A percentile compares a stretch with the other conserved stretches of the same genome.
phyloP scores from a whole-genome alignment of 2,329 filamentous ascomycete genomes.

The Talaromyces sp. region DNA sequence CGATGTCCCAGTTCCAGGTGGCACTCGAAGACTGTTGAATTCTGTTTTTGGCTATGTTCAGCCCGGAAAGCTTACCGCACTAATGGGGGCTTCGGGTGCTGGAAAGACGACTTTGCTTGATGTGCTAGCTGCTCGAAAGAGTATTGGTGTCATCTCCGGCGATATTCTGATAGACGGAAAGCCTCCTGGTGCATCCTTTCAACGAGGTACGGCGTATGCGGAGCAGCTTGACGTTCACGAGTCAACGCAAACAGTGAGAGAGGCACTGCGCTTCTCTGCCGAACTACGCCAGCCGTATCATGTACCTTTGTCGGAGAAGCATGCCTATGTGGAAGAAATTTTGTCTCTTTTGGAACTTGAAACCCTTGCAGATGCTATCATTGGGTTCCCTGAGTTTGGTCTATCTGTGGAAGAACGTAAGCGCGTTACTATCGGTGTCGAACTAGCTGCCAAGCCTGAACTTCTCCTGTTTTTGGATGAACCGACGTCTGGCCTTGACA shows the following conservation, averaged over 20 bases:
- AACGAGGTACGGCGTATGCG: conserved; percentile 59
- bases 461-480: conserved; percentile 63
- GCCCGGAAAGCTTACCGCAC: conserved; percentile 45
- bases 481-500: conserved; percentile 54
- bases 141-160: conserved; percentile 59
- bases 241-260: conserved; percentile 57
- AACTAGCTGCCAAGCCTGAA: conserved; percentile 38
- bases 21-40: conserved; percentile 40
- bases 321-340: conserved; percentile 61
- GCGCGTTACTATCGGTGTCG: conserved; percentile 34
- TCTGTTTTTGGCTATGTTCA: conserved; percentile 46
- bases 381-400: conserved; percentile 56
- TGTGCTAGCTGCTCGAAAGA: conserved; percentile 62
- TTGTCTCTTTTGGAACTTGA: conserved; percentile 62
- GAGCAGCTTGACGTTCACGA: conserved; percentile 64
- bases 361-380: conserved; percentile 60
- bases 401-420: conserved; percentile 51
- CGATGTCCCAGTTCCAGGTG: conserved; percentile 44
- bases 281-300: conserved; percentile 58
- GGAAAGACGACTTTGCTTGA: conserved; percentile 84
- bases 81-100: conserved; percentile 57
- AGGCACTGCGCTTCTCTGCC: conserved; percentile 62
- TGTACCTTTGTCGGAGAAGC: conserved; percentile 55
- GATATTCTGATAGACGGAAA: conserved; percentile 59
- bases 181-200: conserved; percentile 54